phyloP scores from a whole-genome alignment of 2,329 filamentous ascomycete genomes.

The Diaporthe capsici region DNA sequence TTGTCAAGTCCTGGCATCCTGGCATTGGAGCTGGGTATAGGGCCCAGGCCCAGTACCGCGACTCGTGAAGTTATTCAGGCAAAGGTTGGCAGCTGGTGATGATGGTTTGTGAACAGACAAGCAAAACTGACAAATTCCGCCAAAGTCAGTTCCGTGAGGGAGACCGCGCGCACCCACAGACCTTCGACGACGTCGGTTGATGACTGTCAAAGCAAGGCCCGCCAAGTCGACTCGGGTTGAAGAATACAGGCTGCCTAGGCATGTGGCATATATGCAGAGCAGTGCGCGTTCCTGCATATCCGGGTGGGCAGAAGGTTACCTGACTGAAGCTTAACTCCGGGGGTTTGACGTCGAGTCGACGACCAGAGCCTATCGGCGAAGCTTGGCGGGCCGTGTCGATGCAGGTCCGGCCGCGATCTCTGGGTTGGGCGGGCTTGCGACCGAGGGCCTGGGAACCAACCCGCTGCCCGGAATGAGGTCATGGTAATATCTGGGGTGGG shows the following conservation, averaged over 20 bases:
- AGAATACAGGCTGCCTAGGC: not conserved
- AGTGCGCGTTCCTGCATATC: conserved; percentile 7
- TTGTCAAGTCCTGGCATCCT: conserved; percentile 9
- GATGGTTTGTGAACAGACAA: not conserved
- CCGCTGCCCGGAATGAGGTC: not conserved
- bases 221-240: not conserved
- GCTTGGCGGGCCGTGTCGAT: conserved; percentile 26
- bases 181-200: conserved; percentile 12
- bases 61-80: not conserved
- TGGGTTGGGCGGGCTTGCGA: not conserved
- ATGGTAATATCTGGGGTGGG: conserved; percentile 14
- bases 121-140: conserved; percentile 15
- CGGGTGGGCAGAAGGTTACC: conserved; percentile 4
- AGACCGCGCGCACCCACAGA: conserved; percentile 30
- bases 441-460: conserved; percentile 10
- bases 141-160: conserved; percentile 7
- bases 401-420: conserved; percentile 5
- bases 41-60: not conserved
- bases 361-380: not conserved
- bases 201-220: not conserved
- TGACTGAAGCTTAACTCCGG: conserved; percentile 21
- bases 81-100: not conserved
- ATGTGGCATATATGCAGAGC: not conserved
- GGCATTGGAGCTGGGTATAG: not conserved
- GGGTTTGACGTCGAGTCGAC: not conserved